Evolutionary conservation across 306 rosid species (phyloP).

Genomic region (Inga laurina): DNA sequence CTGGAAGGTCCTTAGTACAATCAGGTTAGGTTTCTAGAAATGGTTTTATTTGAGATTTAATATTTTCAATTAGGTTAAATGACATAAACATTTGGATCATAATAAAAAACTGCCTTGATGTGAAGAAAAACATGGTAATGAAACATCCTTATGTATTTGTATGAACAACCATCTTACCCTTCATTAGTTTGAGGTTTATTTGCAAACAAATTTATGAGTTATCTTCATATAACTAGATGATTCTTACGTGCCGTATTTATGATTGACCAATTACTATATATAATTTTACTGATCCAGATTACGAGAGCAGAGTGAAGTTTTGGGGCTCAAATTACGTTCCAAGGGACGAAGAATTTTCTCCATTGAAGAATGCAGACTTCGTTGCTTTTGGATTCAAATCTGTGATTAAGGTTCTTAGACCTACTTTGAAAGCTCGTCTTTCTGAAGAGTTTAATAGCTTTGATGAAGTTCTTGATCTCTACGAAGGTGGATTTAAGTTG

Average conservation of each 20-base stretch:
- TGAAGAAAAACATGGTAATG: too few species aligned
- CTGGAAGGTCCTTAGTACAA: slow-evolving; percentile 44
- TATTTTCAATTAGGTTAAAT: too few species aligned
- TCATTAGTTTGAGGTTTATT: background rate
- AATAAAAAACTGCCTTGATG: background rate
- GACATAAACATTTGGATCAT: too few species aligned
- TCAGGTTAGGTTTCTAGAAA: slow-evolving; percentile 41
- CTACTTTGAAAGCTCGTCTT: slow-evolving; percentile 38
- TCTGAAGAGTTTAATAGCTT: slow-evolving; percentile 46
- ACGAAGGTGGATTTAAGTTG: background rate
- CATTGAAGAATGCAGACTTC: slow-evolving; percentile 56
- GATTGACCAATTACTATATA: background rate
- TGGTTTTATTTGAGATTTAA: background rate
- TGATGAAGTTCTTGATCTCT: slow-evolving; percentile 37
- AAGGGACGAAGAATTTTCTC: slow-evolving; percentile 36
- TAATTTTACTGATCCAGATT: slow-evolving; percentile 34
- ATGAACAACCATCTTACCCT: background rate
- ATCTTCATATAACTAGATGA: background rate
- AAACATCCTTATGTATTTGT: too few species aligned
- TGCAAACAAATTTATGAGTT: background rate
- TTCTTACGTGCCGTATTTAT: too few species aligned
- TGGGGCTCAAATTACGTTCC: slow-evolving; percentile 41
- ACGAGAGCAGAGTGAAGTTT: slow-evolving; percentile 38
- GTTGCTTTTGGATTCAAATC: slow-evolving; percentile 54
- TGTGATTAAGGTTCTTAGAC: slow-evolving; percentile 38